These are phyloP conservation scores for Ogataea degrootiae DNA, from an alignment of 805 yeast species.

Conservation along the genomic window DNA sequence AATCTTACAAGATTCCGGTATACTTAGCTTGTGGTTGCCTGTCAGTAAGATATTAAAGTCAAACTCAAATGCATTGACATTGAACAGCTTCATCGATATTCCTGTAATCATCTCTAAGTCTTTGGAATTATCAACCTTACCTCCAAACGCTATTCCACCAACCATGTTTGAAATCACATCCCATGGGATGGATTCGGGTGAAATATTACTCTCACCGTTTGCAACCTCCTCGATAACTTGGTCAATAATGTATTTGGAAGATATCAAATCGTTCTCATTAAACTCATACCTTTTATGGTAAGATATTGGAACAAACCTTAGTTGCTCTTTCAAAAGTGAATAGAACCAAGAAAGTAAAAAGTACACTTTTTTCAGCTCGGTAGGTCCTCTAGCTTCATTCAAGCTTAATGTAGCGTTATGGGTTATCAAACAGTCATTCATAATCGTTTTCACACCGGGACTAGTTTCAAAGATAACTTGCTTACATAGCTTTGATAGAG, in stretches of 20 bases:
- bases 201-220: conserved; percentile 30
- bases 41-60: conserved; percentile 39
- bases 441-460: conserved; percentile 50
- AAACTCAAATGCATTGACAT: conserved; percentile 33
- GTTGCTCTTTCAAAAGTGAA: conserved; percentile 52
- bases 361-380: conserved; percentile 42
- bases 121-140: conserved; percentile 42
- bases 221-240: conserved; percentile 32
- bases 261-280: conserved; percentile 63
- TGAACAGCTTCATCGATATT: conserved; percentile 37
- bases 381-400: conserved; percentile 24
- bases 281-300: conserved; percentile 61
- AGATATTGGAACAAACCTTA: conserved; percentile 58
- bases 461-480: conserved; percentile 58
- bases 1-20: conserved; percentile 44
- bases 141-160: conserved; percentile 60
- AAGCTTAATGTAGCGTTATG: conserved; percentile 23
- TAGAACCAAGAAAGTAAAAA: conserved; percentile 70
- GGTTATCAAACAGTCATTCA: conserved; percentile 25
- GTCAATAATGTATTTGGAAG: conserved; percentile 42
- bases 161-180: conserved; percentile 42
- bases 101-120: conserved; percentile 37
- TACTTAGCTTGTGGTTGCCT: conserved; percentile 21
- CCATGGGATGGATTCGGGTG: conserved; percentile 54
- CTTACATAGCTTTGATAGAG: conserved; percentile 50